Evolutionary conservation across 2,329 filamentous ascomycete species (phyloP).

Genomic region (Sordariomycetes sp.): DNA sequence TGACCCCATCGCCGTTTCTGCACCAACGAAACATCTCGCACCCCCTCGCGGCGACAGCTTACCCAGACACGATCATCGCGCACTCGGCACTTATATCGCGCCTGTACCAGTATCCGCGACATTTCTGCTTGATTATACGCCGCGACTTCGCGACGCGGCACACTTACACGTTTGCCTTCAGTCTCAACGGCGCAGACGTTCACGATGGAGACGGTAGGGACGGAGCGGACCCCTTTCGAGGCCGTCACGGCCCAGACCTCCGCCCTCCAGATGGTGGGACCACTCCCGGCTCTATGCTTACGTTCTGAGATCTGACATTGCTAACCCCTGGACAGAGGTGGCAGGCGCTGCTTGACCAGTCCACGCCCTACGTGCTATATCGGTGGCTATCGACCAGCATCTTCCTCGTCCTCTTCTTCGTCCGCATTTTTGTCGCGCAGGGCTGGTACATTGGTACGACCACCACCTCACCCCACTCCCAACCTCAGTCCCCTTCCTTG

Average conservation of each 20-base stretch:
- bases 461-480: not conserved
- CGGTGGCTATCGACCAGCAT: conserved; percentile 78
- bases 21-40: not conserved
- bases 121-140: not conserved
- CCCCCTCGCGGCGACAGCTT: not conserved
- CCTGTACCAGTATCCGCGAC: not conserved
- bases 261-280: conserved; percentile 53
- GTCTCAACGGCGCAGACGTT: not conserved
- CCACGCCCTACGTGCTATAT: conserved; percentile 78
- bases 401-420: conserved; percentile 67
- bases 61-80: not conserved
- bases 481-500: no score
- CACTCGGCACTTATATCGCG: not conserved
- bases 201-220: conserved; percentile 73
- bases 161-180: not conserved
- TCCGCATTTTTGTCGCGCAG: conserved; percentile 82
- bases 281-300: not conserved
- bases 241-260: conserved; percentile 79
- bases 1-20: not conserved
- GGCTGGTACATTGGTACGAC: conserved; percentile 92
- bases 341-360: conserved; percentile 87
- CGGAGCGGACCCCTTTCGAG: conserved; percentile 83
- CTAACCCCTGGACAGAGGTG: conserved; percentile 51
- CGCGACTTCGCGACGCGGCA: not conserved
- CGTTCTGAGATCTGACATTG: conserved; percentile 3